Evolutionary conservation across 352 stramenopile genomes (phyloP), one percentile per base, ranked within the genome.

Genomic region (Nothophytophthora sp.): DNA sequence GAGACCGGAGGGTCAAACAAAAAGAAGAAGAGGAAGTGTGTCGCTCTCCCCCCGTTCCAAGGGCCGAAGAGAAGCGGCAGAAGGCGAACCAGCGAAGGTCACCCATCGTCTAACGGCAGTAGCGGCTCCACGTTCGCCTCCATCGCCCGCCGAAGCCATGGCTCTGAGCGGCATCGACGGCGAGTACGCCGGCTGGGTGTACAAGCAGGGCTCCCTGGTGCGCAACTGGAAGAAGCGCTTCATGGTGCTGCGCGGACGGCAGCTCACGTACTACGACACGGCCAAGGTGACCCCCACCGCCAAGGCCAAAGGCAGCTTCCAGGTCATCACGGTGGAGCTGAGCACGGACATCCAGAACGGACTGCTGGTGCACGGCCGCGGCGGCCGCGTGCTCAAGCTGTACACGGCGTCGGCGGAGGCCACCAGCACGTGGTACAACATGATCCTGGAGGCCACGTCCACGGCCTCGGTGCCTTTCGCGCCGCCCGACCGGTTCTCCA

Each of bases 181-280:
- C 37, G 65, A 91, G 34, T 78, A 83, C 54, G 69, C 66, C 52
- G 84, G 84, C 35, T 94, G 84, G 84, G 80, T 91, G 24, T 92
- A 80, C 70, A 94, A 94, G 48, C 81, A 94, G 51, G 84, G 84
- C 47, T 88, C 73, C 23, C 64, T 92, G 12, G 66, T 94, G 34
- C 71, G 67, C 48, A 92, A 81, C 66, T 94, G 84, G 84, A 94
- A 94, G 76, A 88, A 88, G 65, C 81, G 84, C 36, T 94, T 87
- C 56, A 86, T 94, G 73, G 77, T 94, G 50, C 69, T 94, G 38
- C 66, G 65, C 24, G 81, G 80, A n/a, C 82, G 82, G 35, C 79
- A 91, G 41, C 65, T 94, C 27, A 89, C 80, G 51, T 94, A 94
- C 67, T 94, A 92, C 65, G 75, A 92, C 60, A 90, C 77, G 50